Percentiles rank a stretch among this genome's conserved stretches.
These are phyloP conservation scores for Coemansia sp. DNA, from an alignment of 192 early-diverging fungal genomes.

Conservation along the genomic window DNA sequence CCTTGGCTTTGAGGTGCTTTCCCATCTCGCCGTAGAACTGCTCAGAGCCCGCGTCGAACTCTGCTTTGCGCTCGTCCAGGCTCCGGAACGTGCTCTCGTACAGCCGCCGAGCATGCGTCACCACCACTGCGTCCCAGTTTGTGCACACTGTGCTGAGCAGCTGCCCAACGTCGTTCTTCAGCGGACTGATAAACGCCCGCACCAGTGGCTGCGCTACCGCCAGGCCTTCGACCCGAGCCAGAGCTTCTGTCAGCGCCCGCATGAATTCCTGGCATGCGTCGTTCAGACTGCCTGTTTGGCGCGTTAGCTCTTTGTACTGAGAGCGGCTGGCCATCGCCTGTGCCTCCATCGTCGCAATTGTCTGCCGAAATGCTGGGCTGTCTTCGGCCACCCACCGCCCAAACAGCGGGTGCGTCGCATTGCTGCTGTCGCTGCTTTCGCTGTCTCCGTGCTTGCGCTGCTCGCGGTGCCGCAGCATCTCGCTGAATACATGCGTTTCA, in stretches of 20 bases:
- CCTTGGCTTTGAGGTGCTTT: slow-evolving; percentile 36
- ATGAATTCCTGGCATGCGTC: slow-evolving; percentile 44
- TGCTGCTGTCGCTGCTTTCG: slow-evolving; percentile 3
- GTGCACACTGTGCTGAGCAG: slow-evolving; percentile 41
- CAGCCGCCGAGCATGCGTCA: slow-evolving; percentile 17
- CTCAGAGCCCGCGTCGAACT: slow-evolving; percentile 32
- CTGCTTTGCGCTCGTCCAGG: slow-evolving; percentile 41
- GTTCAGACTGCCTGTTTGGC: slow-evolving; percentile 25
- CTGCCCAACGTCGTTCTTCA: slow-evolving; percentile 33
- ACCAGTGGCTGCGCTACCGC: slow-evolving; percentile 32
- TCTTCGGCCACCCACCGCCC: slow-evolving; percentile 45
- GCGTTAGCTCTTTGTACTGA: slow-evolving; percentile 38
- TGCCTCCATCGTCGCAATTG: slow-evolving; percentile 38
- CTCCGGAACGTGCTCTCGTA: slow-evolving; percentile 40
- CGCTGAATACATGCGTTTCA: slow-evolving; percentile 31
- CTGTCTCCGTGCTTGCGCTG: slow-evolving; percentile 6
- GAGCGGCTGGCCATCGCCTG: slow-evolving; percentile 28
- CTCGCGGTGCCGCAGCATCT: slow-evolving; percentile 25
- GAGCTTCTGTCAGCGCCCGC: slow-evolving; percentile 23
- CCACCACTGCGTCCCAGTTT: slow-evolving; percentile 49
- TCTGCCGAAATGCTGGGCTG: slow-evolving; percentile 42
- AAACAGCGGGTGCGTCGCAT: slow-evolving; percentile 39
- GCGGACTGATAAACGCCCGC: slow-evolving; percentile 22
- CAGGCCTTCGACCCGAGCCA: slow-evolving; percentile 16
- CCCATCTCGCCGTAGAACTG: slow-evolving; percentile 41